phyloP scores from a whole-genome alignment of 345 rosid genomes.

The Euphorbia peplus region DNA sequence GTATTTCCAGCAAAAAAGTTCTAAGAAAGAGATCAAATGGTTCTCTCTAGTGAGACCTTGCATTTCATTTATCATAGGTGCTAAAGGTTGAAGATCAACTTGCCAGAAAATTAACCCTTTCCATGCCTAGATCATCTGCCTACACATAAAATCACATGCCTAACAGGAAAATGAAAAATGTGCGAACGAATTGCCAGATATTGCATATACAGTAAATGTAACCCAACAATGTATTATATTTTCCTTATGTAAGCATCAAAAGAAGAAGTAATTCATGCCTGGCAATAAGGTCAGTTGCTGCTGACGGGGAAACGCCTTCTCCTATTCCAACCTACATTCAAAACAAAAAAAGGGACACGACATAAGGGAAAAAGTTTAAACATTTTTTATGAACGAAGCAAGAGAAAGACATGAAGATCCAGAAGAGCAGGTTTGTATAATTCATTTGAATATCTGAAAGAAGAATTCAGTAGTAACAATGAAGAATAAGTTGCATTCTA shows the following conservation, averaged over 20 bases:
- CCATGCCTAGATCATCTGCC: too few species aligned
- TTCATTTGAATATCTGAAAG: neutral
- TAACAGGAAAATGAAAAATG: neutral
- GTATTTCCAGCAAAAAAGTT: too few species aligned
- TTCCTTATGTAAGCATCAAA: neutral
- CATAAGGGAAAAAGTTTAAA: neutral
- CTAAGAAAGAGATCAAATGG: too few species aligned
- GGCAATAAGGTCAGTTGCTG: conserved; percentile 97
- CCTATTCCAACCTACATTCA: conserved; percentile 88
- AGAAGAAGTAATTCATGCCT: conserved; percentile 55
- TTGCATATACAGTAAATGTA: neutral
- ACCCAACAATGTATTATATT: neutral
- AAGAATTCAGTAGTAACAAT: neutral
- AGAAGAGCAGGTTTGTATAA: neutral
- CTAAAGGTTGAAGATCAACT: too few species aligned
- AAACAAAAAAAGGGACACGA: conserved; percentile 3
- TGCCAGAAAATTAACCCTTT: too few species aligned
- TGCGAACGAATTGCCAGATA: conserved; percentile 7
- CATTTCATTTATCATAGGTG: too few species aligned
- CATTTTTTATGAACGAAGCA: conserved; percentile 9
- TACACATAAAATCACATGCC: neutral
- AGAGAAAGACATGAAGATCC: neutral
- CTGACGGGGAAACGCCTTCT: conserved; percentile 97
- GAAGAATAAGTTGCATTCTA: neutral
- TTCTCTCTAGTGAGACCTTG: too few species aligned